Conservation (phyloP, 2,329 filamentous ascomycete genomes). For the Annulohypoxylon truncatum region DNA sequence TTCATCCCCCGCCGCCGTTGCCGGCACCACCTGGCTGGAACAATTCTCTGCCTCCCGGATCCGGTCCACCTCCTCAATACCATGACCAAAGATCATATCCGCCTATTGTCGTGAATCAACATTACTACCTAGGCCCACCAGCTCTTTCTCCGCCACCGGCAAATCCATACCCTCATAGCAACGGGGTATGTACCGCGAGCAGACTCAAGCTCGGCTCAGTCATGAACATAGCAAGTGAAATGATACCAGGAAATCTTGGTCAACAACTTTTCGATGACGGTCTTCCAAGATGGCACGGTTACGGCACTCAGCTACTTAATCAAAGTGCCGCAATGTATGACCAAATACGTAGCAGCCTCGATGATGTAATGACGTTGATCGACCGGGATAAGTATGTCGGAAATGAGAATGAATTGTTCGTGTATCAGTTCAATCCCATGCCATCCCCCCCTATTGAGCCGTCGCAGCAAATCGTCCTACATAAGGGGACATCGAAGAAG, state of each 20-base stretch:
- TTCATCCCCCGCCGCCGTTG: slow-evolving; percentile 26
- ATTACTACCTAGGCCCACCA: slow-evolving; percentile 59
- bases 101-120: slow-evolving; percentile 64
- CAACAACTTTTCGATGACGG: slow-evolving; percentile 58
- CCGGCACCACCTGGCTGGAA: slow-evolving; percentile 38
- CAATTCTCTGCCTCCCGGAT: slow-evolving; percentile 40
- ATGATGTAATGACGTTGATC: slow-evolving; percentile 77
- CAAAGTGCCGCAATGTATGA: slow-evolving; percentile 65
- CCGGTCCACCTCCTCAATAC: slow-evolving; percentile 42
- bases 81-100: slow-evolving; percentile 47
- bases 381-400: slow-evolving; percentile 69
- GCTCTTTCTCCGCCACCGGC: slow-evolving; percentile 36
- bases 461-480: slow-evolving; percentile 24
- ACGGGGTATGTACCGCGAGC: slow-evolving; percentile 43
- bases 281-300: slow-evolving; percentile 56
- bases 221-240: slow-evolving; percentile 57
- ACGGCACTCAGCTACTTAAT: slow-evolving; percentile 58
- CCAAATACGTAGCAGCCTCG: slow-evolving; percentile 70
- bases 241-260: slow-evolving; percentile 52
- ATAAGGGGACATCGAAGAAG: slow-evolving; percentile 45
- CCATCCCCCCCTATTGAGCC: slow-evolving; percentile 27
- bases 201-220: slow-evolving; percentile 56
- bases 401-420: slow-evolving; percentile 66
- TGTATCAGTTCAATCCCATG: slow-evolving; percentile 49
- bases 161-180: slow-evolving; percentile 37